Conservation (phyloP, 164 flowering plant genomes). For the Stephania cephalantha region DNA sequence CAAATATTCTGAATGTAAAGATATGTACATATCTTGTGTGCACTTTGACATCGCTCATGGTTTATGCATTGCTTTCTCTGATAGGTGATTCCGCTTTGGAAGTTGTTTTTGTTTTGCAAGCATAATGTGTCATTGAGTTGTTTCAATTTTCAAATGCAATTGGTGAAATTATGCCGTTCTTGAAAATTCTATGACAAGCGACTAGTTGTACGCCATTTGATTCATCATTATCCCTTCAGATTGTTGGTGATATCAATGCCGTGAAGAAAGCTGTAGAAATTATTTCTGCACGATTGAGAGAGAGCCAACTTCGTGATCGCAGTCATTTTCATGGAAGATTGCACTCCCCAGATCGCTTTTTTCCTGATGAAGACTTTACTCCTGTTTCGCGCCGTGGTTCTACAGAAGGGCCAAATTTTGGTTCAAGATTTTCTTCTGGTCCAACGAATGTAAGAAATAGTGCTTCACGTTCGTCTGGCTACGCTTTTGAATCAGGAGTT, state of each 20-base stretch:
- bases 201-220: background rate
- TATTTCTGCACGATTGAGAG: slow-evolving; percentile 84
- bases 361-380: slow-evolving; percentile 67
- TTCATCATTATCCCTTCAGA: slow-evolving; percentile 28
- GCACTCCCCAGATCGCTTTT: slow-evolving; percentile 68
- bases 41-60: background rate
- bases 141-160: background rate
- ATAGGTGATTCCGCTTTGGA: background rate
- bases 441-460: slow-evolving; percentile 29
- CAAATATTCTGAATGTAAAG: background rate
- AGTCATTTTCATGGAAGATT: slow-evolving; percentile 58
- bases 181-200: background rate
- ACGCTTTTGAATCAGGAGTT: slow-evolving; percentile 39
- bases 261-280: slow-evolving; percentile 81
- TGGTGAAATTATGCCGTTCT: background rate
- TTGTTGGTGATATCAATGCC: slow-evolving; percentile 68
- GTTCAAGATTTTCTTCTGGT: slow-evolving; percentile 36
- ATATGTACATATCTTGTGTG: background rate
- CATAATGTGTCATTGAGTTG: background rate
- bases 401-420: slow-evolving; percentile 43
- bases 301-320: slow-evolving; percentile 95
- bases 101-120: background rate
- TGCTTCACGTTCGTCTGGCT: slow-evolving; percentile 44
- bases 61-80: background rate
- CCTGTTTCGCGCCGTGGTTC: slow-evolving; percentile 44